Evolutionary conservation across 78 protist species (phyloP).

Genomic region (Neovahlkampfia damariscottae): DNA sequence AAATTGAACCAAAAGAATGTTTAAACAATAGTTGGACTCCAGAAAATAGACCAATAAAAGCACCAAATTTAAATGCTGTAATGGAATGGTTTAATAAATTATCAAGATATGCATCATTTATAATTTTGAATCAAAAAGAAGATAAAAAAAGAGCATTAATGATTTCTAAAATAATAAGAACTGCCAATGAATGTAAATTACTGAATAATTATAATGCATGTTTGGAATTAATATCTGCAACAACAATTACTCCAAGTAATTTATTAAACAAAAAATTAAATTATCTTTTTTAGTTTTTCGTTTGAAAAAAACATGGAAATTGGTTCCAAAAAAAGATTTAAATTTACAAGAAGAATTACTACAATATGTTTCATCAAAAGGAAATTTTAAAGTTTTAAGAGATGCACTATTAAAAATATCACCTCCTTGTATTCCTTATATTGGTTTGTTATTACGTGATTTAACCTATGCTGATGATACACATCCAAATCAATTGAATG

Average conservation of each 20-base stretch:
- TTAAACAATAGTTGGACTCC: conserved; percentile 50
- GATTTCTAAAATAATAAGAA: conserved; percentile 6
- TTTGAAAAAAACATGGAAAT: conserved; percentile 51
- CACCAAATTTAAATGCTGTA: conserved; percentile 55
- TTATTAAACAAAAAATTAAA: too few relatives aligned
- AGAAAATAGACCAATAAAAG: conserved; percentile 32
- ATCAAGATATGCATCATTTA: conserved; percentile 2
- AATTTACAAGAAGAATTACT: background rate
- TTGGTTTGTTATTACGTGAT: conserved; percentile 16
- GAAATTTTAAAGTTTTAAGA: conserved; percentile 3
- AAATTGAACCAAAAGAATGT: conserved; percentile 46
- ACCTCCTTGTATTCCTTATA: conserved; percentile 22
- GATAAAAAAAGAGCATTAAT: conserved; percentile 2
- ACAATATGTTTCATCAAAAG: conserved; percentile 12
- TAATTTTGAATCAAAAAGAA: background rate
- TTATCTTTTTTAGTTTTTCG: too few relatives aligned
- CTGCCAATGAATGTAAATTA: conserved; percentile 30
- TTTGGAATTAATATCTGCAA: conserved; percentile 50
- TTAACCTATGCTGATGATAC: too few relatives aligned
- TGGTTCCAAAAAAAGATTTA: background rate
- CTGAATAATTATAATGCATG: conserved; percentile 62
- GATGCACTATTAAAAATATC: background rate
- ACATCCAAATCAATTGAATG: too few relatives aligned
- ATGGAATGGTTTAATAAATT: conserved; percentile 48
- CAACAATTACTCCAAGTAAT: conserved; percentile 53